Conservation (phyloP, 2,329 filamentous ascomycete species). For the Acrocalymma vagum region DNA sequence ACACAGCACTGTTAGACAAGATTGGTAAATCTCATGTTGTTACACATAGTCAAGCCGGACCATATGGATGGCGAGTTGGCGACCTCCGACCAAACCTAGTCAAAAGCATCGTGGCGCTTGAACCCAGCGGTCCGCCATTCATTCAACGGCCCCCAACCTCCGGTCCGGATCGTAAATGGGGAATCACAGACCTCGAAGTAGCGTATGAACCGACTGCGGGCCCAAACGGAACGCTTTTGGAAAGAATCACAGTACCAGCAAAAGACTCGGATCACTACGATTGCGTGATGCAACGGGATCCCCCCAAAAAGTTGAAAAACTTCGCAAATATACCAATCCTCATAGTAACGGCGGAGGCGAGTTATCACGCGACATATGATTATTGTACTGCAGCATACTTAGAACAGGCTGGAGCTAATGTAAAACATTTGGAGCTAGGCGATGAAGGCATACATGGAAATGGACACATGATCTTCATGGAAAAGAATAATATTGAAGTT, state of each 20-base stretch:
- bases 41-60: slow-evolving; percentile 60
- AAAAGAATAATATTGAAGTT: slow-evolving; percentile 38
- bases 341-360: slow-evolving; percentile 62
- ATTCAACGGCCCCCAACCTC: slow-evolving; percentile 18
- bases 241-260: slow-evolving; percentile 27
- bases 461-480: slow-evolving; percentile 44
- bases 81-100: slow-evolving; percentile 60
- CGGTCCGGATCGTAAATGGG: slow-evolving; percentile 37
- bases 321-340: slow-evolving; percentile 58
- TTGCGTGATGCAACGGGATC: slow-evolving; percentile 51
- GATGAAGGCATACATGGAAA: slow-evolving; percentile 72
- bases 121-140: slow-evolving; percentile 64
- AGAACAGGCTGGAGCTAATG: slow-evolving; percentile 49
- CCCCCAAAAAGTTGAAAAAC: slow-evolving; percentile 57
- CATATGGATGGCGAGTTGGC: slow-evolving; percentile 57
- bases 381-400: slow-evolving; percentile 63
- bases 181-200: slow-evolving; percentile 43
- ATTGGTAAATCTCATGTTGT: slow-evolving; percentile 57
- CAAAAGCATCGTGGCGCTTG: slow-evolving; percentile 59
- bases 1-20: slow-evolving; percentile 53
- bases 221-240: slow-evolving; percentile 25
- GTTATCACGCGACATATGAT: slow-evolving; percentile 64
- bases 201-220: slow-evolving; percentile 43
- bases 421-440: slow-evolving; percentile 44
- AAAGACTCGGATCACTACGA: slow-evolving; percentile 34